phyloP scores from a whole-genome alignment of 306 rosid genomes.

The Parietaria judaica region DNA sequence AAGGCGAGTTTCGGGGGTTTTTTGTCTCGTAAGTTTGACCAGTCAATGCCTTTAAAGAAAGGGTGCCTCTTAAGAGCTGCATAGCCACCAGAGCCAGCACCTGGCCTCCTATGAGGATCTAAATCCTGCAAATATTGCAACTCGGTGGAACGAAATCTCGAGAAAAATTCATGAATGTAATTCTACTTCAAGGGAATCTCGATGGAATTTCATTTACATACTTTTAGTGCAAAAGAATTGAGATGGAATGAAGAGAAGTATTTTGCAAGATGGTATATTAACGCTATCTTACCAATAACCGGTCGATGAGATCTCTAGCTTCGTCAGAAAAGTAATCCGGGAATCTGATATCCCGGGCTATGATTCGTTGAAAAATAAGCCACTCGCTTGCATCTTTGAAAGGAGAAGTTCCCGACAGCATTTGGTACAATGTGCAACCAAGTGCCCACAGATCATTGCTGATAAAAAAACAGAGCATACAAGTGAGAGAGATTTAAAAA shows the following conservation, averaged over 20 bases:
- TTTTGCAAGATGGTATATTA: no score
- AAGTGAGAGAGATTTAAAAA: not conserved
- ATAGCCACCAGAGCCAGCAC: slow-evolving; percentile 86
- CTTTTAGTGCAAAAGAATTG: no score
- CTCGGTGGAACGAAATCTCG: slow-evolving; percentile 3
- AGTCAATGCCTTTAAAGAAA: slow-evolving; percentile 76
- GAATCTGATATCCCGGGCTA: slow-evolving; percentile 91
- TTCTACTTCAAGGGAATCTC: no score
- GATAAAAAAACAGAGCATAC: slow-evolving; percentile 29
- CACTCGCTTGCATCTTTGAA: slow-evolving; percentile 98
- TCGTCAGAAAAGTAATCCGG: slow-evolving; percentile 80
- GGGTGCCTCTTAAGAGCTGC: slow-evolving; percentile 64
- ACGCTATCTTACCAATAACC: slow-evolving; percentile 55
- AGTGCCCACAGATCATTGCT: slow-evolving; percentile 99
- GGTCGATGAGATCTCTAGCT: slow-evolving; percentile 82
- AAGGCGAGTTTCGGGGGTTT: slow-evolving; percentile 73
- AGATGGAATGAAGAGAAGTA: no score
- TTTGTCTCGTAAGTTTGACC: slow-evolving; percentile 56
- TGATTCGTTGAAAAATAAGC: slow-evolving; percentile 98
- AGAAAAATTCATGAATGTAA: slow-evolving; percentile 4
- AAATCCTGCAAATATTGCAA: slow-evolving; percentile 53
- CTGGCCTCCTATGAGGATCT: slow-evolving; percentile 84
- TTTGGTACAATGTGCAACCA: slow-evolving; percentile 98
- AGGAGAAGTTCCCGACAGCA: slow-evolving; percentile 99
- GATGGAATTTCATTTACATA: no score